Percentiles rank a stretch among this genome's conserved stretches.
These are phyloP conservation scores for Colletotrichum kahawae DNA, from an alignment of 2,329 filamentous ascomycete species.

Conservation along the genomic window DNA sequence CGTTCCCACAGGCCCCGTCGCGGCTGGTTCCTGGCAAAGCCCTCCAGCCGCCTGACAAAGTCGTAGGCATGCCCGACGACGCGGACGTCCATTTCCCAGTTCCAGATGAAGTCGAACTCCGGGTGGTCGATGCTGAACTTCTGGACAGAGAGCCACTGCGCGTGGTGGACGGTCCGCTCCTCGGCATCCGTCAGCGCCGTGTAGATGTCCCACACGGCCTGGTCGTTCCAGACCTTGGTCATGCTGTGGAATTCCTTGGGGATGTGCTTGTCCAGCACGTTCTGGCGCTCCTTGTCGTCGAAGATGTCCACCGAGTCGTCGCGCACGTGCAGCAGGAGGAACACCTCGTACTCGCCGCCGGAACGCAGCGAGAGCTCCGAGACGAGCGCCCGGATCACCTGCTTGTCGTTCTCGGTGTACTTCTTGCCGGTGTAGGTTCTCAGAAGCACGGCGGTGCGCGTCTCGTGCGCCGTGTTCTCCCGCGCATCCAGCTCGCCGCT, in stretches of 20 bases:
- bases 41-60: slow-evolving; percentile 68
- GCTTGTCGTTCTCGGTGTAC: slow-evolving; percentile 80
- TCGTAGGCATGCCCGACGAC: slow-evolving; percentile 85
- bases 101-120: slow-evolving; percentile 84
- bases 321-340: slow-evolving; percentile 81
- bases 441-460: slow-evolving; percentile 75
- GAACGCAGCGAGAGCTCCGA: slow-evolving; percentile 77
- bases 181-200: slow-evolving; percentile 70
- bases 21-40: slow-evolving; percentile 71
- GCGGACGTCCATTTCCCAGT: slow-evolving; percentile 85
- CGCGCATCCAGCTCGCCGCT: background rate
- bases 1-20: slow-evolving; percentile 77
- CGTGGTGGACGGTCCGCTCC: slow-evolving; percentile 58
- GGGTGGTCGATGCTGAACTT: slow-evolving; percentile 78
- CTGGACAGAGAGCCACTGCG: slow-evolving; percentile 76
- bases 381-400: slow-evolving; percentile 79
- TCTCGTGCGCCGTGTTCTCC: background rate
- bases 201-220: slow-evolving; percentile 79
- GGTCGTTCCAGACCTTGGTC: slow-evolving; percentile 75
- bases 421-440: slow-evolving; percentile 76
- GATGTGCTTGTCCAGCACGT: slow-evolving; percentile 65
- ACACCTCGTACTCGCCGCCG: slow-evolving; percentile 84
- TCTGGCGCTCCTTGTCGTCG: slow-evolving; percentile 62
- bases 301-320: slow-evolving; percentile 63
- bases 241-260: slow-evolving; percentile 74